Evolutionary conservation across 2,329 filamentous ascomycete species (phyloP).

Genomic region (Monilinia fructigena): DNA sequence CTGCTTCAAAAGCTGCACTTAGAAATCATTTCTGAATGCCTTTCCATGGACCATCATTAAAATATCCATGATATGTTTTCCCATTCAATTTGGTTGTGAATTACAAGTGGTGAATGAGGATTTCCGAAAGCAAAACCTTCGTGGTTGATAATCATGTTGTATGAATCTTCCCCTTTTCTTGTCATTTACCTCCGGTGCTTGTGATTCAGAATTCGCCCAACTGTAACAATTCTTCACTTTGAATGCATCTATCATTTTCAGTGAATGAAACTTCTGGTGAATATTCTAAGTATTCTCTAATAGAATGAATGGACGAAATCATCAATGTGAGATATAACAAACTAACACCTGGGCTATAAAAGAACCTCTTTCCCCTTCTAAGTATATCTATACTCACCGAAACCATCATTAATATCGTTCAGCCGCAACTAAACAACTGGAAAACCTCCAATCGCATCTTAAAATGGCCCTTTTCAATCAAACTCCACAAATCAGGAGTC

Average conservation of each 20-base stretch:
- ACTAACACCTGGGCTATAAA: not conserved
- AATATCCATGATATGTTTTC: no score
- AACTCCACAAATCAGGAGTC: not conserved
- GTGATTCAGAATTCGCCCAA: not conserved
- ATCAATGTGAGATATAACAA: not conserved
- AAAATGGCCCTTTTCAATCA: not conserved
- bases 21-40: no score
- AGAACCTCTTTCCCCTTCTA: not conserved
- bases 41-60: no score
- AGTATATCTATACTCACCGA: not conserved
- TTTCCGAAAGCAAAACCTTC: not conserved
- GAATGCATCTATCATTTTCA: not conserved
- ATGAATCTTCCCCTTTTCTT: not conserved
- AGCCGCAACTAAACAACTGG: not conserved
- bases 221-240: not conserved
- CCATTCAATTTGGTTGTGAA: no score
- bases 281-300: not conserved
- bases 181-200: not conserved
- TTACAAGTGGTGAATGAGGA: not conserved
- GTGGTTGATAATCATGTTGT: not conserved
- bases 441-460: not conserved
- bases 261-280: not conserved
- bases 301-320: not conserved
- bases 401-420: not conserved
- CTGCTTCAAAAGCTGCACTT: no score